Evolutionary conservation across 2,329 filamentous ascomycete species (phyloP), one percentile per base, ranked within the genome.

Genomic region (Pseudogymnoascus destructans): DNA sequence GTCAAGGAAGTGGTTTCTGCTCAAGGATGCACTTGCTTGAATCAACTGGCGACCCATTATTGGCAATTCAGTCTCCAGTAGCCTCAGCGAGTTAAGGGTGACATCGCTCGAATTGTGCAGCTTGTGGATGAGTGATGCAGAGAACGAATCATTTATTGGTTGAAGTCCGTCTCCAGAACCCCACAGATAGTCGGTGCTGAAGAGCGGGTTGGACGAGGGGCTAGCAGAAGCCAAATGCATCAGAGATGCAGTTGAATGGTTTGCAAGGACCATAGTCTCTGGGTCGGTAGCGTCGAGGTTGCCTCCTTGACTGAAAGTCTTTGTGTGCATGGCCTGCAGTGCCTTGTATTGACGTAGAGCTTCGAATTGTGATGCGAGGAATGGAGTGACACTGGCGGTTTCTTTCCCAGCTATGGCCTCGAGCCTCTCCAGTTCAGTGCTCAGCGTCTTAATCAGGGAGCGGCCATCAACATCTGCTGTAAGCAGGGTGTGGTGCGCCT

Each of bases 61-160:
- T 7, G 82, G 81, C 55, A 87, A 71, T 66, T 89, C 86, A 1
- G 75, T 73, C 68, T 87, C 82, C 0, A 89, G 73, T 15, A 85
- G 74, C 46, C 79, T 75, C 54, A 89, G 71, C 40, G 82, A 80
- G 49, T 77, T 77, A 36, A 89, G 71, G 49, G 73, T 78, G 0
- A 84, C 79, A 21, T 76, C 72, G 10, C 72, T 71, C 15, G 83
- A 69, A 1, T 69, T 71, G 56, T 77, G 73, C 52, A 86, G 70
- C 63, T 78, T 82, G 11, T 73, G 72, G 63, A 87, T 72, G 3
- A 88, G 66, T 0, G 77, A 76, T 19, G 74, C 65, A 5, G 79
- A 76, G 15, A 82, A 64, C 3, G 69, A 71, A 30, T 74, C 74
- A 10, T 71, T 72, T 68, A 79, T 75, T 5, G 77, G 75, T 33